phyloP scores from a whole-genome alignment of 495 filamentous ascomycete genomes.

The Neurospora sp. region DNA sequence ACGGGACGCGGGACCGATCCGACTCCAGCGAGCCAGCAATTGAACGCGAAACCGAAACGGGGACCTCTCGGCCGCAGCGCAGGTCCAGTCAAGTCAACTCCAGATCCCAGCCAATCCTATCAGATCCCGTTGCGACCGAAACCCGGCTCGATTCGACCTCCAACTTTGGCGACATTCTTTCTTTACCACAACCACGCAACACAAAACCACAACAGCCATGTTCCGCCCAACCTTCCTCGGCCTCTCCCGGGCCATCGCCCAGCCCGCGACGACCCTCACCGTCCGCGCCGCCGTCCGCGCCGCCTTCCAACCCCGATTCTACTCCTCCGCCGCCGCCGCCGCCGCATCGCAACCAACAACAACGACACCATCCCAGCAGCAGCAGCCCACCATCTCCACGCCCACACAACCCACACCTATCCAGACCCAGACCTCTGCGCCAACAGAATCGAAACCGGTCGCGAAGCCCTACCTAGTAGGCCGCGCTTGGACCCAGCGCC shows the following conservation, averaged over 20 bases:
- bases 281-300: neutral
- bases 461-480: slow-evolving; percentile 56
- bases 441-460: slow-evolving; percentile 2
- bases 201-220: slow-evolving; percentile 4
- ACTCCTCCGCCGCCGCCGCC: neutral
- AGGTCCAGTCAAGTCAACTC: neutral
- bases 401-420: neutral
- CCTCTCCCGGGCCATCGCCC: slow-evolving; percentile 4
- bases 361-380: neutral
- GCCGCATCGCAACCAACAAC: neutral
- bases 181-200: neutral
- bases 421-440: neutral
- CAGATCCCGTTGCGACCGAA: neutral
- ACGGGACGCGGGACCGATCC: neutral
- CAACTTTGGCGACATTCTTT: neutral
- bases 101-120: neutral
- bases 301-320: neutral
- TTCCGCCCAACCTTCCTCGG: slow-evolving; percentile 4
- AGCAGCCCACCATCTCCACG: neutral
- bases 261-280: neutral
- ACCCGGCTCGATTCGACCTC: neutral
- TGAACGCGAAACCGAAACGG: neutral
- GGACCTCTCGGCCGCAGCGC: neutral
- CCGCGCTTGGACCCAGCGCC: slow-evolving; percentile 58
- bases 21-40: neutral